Conservation (phyloP, 345 rosid species). For the Reutealis trisperma region DNA sequence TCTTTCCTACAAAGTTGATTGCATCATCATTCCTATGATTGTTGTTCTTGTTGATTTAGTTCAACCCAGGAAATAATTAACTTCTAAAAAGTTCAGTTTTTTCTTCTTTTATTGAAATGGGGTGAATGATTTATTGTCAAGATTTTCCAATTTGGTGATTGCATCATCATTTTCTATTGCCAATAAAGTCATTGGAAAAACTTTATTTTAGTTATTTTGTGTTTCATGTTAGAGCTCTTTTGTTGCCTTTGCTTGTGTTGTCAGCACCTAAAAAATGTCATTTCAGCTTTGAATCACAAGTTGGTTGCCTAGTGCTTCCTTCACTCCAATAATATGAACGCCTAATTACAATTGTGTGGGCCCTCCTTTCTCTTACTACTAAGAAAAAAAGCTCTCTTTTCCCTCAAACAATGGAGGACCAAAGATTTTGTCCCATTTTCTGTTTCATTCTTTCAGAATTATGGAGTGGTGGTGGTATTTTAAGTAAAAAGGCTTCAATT, state of each 20-base stretch:
- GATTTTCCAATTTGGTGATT: conserved; percentile 23
- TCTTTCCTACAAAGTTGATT: conserved; percentile 7
- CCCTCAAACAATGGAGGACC: conserved; percentile 25
- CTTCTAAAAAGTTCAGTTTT: background rate
- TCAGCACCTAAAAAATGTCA: conserved; percentile 19
- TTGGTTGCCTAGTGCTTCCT: conserved; percentile 34
- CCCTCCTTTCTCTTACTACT: conserved; percentile 29
- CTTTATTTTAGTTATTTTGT: background rate
- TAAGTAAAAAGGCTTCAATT: conserved; percentile 18
- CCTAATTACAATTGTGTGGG: conserved; percentile 21
- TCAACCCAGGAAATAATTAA: conserved; percentile 10
- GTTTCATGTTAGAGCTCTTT: background rate
- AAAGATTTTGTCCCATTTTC: conserved; percentile 19
- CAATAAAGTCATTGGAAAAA: background rate
- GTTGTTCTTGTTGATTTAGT: background rate
- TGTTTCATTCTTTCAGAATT: conserved; percentile 17
- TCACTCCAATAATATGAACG: conserved; percentile 4
- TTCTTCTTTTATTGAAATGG: background rate
- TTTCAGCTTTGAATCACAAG: conserved; percentile 17
- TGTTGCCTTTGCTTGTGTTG: conserved; percentile 16
- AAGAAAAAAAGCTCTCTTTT: conserved; percentile 14
- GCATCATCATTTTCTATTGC: conserved; percentile 24
- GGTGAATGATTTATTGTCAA: background rate
- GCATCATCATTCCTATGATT: background rate
- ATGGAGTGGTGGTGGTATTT: conserved; percentile 1